Evolutionary conservation across 805 yeast genomes (phyloP).

Genomic region (Candida wancherniae): DNA sequence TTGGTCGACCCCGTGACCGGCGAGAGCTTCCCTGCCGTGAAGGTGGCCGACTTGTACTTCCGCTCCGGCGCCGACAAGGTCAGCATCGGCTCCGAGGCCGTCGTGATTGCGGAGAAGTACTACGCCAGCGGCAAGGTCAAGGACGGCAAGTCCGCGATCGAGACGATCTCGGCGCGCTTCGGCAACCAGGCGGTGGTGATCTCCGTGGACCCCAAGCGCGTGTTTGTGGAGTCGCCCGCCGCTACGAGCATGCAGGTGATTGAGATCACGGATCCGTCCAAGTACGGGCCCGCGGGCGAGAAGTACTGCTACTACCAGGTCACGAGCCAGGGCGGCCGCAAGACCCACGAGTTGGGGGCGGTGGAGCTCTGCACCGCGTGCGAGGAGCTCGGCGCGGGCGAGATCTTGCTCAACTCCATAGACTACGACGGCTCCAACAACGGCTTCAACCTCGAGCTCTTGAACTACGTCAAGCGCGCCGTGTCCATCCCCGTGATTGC

Average conservation of each 20-base stretch:
- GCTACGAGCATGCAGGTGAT: constrained; percentile 61
- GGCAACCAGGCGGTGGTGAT: constrained; percentile 98
- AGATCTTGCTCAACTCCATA: constrained; percentile 85
- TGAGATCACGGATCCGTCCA: constrained; percentile 46
- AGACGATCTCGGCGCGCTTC: constrained; percentile 84
- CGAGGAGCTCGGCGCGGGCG: constrained; percentile 95
- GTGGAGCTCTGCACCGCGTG: constrained; percentile 83
- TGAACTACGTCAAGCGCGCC: constrained; percentile 68
- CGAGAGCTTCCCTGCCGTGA: constrained; percentile 71
- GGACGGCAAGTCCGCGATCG: constrained; percentile 83
- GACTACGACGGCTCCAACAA: constrained; percentile 96
- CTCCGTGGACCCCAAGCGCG: constrained; percentile 95
- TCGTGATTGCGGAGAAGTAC: constrained; percentile 79
- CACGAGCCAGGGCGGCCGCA: constrained; percentile 96
- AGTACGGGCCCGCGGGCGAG: constrained; percentile 82
- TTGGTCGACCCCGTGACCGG: constrained; percentile 78
- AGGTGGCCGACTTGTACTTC: constrained; percentile 89
- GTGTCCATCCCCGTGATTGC: constrained; percentile 93
- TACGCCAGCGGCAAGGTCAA: constrained; percentile 54
- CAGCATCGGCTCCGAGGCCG: constrained; percentile 97
- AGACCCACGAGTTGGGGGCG: constrained; percentile 80
- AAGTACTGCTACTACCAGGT: constrained; percentile 90
- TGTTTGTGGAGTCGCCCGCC: constrained; percentile 60
- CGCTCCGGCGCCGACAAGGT: constrained; percentile 98
- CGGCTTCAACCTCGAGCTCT: constrained; percentile 86